Evolutionary conservation across 805 yeast species (phyloP).

Genomic region (Pichia occidentalis): DNA sequence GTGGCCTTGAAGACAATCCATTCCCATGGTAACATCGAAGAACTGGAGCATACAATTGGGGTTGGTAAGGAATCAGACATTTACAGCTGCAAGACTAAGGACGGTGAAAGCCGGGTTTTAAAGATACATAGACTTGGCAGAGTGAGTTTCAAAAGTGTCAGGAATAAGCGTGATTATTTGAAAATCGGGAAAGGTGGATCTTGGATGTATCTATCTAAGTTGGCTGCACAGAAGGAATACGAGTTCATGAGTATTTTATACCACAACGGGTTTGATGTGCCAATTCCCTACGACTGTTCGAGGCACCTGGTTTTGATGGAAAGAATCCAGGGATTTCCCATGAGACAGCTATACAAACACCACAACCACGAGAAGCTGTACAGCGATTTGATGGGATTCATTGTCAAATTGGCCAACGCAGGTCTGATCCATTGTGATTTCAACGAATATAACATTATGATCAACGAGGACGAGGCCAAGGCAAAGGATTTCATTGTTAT

Average conservation of each 20-base stretch:
- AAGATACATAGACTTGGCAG: slow-evolving; percentile 93
- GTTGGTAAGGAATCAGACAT: slow-evolving; percentile 98
- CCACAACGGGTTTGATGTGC: slow-evolving; percentile 76
- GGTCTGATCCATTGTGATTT: slow-evolving; percentile 97
- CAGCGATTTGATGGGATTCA: slow-evolving; percentile 79
- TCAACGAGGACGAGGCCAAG: slow-evolving; percentile 44
- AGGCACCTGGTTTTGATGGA: slow-evolving; percentile 94
- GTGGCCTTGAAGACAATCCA: slow-evolving; percentile 82
- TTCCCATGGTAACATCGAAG: slow-evolving; percentile 63
- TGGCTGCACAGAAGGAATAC: slow-evolving; percentile 91
- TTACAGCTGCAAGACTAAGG: slow-evolving; percentile 65
- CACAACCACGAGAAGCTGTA: slow-evolving; percentile 65
- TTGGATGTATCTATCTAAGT: slow-evolving; percentile 88
- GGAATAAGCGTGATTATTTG: slow-evolving; percentile 88
- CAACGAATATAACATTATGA: slow-evolving; percentile 93
- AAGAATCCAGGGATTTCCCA: slow-evolving; percentile 79
- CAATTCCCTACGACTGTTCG: slow-evolving; percentile 81
- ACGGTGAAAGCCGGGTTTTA: slow-evolving; percentile 61
- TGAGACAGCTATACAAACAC: slow-evolving; percentile 76
- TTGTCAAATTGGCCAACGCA: slow-evolving; percentile 72
- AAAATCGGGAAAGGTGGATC: slow-evolving; percentile 64
- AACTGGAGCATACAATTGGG: slow-evolving; percentile 84
- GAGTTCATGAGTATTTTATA: slow-evolving; percentile 76
- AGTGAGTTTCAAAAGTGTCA: slow-evolving; percentile 86
- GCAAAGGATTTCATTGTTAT: slow-evolving; percentile 80